These are phyloP conservation scores for Camillea tinctor DNA, from an alignment of 2,329 filamentous ascomycete genomes.

Conservation along the genomic window DNA sequence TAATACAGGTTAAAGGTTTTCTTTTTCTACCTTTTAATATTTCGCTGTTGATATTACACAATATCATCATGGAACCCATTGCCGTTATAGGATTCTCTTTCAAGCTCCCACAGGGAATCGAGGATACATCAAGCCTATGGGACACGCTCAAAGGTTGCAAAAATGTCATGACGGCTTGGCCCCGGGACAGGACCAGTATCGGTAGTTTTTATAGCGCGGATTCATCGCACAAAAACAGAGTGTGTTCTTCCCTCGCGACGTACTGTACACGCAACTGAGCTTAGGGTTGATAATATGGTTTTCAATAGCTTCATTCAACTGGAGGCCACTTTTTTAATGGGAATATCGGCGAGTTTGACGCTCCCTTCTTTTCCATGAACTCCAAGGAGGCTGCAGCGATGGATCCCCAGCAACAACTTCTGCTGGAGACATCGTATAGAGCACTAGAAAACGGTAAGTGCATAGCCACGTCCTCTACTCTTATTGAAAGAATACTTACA, in stretches of 20 bases:
- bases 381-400: not conserved
- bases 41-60: too few species aligned
- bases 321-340: not conserved
- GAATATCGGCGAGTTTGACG: not conserved
- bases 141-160: not conserved
- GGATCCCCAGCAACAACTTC: not conserved
- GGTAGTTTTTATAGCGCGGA: not conserved
- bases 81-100: constrained; percentile 1
- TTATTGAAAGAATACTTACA: too few species aligned
- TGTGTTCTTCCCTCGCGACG: too few species aligned
- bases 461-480: too few species aligned
- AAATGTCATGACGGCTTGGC: constrained; percentile 4
- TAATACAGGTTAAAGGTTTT: too few species aligned
- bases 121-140: constrained; percentile 1
- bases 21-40: too few species aligned
- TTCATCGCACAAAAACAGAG: too few species aligned
- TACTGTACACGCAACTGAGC: too few species aligned
- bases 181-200: not conserved
- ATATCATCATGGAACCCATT: not conserved
- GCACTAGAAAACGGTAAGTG: constrained; percentile 3
- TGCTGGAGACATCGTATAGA: not conserved
- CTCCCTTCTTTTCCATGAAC: not conserved
- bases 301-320: not conserved
- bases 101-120: not conserved
- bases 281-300: too few species aligned